Base-by-base conservation (phyloP, 1,284 basidiomycete genomes). In the Sutorius eximius region DNA sequence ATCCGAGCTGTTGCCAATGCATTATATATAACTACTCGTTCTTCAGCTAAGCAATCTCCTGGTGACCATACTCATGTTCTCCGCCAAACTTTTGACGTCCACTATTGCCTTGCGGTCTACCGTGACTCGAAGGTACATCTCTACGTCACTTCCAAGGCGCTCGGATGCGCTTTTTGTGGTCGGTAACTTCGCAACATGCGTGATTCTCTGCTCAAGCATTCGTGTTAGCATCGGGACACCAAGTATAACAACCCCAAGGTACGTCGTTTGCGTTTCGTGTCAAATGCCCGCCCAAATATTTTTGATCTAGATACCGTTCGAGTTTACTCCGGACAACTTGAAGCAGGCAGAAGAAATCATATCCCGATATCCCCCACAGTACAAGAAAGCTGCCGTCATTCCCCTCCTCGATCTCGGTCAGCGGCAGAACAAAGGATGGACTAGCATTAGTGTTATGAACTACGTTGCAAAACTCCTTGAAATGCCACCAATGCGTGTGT, bases 371-470 rank as follows among this genome's bases (percentile, higher is more conserved):
- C 96, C 96, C 5, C 80, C 91, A 48, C 96, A 99, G 73, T 98
- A 98, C 83, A 96, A 95, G 82, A 98, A 98, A 75, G 93, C 91
- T 15, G 97, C 97, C 33, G 90, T 95, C 65, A 98, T 99, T 69
- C 96, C 97, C 41, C 82, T 99, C 36, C 86, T 99, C 56, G 95
- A 99, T 76, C 82, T 99, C 42, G 96, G 89, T 2, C 97, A 99
- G 77, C 83, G 94, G 63, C 97, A 99, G 76, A 98, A 99, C 78
- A 92, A 94, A 66, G 95, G 94, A 65, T 99, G 94, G 93, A 96
- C 95, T n/a, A 94, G 90, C 69, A 96, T 99, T 65, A 93, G 90
- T 66, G 95, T 96, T 59, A 99, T 99, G 96, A 98, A 99, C 77
- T 93, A 95, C 66, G 89, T 99, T 45, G 96, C 96, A 2, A 86